Conservation (phyloP, 176 grass and related monocot species). For the Oryza coarctata region DNA sequence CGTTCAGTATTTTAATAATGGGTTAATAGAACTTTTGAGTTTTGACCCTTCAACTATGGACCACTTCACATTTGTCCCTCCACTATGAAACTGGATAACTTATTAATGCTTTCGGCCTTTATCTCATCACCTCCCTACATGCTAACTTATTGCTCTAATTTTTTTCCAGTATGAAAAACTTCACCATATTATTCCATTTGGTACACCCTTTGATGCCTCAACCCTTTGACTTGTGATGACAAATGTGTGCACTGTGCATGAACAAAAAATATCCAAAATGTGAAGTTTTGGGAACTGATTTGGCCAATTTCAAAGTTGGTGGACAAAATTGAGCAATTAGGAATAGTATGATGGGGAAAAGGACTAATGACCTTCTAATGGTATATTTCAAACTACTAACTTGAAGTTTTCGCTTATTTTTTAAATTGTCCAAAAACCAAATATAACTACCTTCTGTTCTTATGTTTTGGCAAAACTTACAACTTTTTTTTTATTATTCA, state of each 20-base stretch:
- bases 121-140: background rate
- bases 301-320: background rate
- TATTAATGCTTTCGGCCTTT: background rate
- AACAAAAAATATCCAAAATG: background rate
- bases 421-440: background rate
- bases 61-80: background rate
- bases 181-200: background rate
- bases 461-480: background rate
- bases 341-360: background rate
- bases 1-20: background rate
- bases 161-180: background rate
- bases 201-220: background rate
- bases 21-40: background rate
- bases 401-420: background rate
- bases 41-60: background rate
- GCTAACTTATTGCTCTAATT: background rate
- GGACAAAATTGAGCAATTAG: background rate
- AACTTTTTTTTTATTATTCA: background rate
- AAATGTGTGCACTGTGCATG: background rate
- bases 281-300: background rate
- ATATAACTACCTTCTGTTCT: background rate
- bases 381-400: slow-evolving; percentile 1
- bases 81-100: background rate
- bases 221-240: background rate
- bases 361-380: background rate